These are phyloP conservation scores for Sporothrix phasma DNA, from an alignment of 2,329 filamentous ascomycete species.

Conservation along the genomic window DNA sequence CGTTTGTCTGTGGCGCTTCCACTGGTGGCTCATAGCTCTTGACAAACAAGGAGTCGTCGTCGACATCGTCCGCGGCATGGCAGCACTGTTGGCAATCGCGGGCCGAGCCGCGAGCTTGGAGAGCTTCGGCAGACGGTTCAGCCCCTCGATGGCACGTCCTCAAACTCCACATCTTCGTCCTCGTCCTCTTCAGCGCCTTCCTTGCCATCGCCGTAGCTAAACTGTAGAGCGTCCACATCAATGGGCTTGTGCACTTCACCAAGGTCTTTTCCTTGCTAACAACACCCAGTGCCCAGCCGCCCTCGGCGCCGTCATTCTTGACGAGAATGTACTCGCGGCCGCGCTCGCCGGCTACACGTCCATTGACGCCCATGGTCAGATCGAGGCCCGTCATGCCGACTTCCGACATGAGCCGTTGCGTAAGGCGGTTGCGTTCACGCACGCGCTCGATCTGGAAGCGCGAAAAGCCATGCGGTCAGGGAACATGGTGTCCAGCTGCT, in stretches of 20 bases:
- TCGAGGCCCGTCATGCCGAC: conserved; percentile 79
- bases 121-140: conserved; percentile 75
- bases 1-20: conserved; percentile 24
- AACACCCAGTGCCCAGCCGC: conserved; percentile 91
- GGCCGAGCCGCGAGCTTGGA: conserved; percentile 44
- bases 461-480: conserved; percentile 96
- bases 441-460: conserved; percentile 94
- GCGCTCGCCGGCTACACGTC: conserved; percentile 75
- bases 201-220: conserved; percentile 46
- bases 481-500: conserved; percentile 94
- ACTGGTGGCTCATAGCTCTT: conserved; percentile 23
- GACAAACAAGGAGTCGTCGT: conserved; percentile 50
- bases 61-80: conserved; percentile 27
- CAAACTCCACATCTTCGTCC: conserved; percentile 66
- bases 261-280: conserved; percentile 76
- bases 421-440: conserved; percentile 83
- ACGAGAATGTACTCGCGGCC: conserved; percentile 92
- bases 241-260: conserved; percentile 81
- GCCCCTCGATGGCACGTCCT: conserved; percentile 82
- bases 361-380: conserved; percentile 55
- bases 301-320: conserved; percentile 89
- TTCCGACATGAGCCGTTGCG: conserved; percentile 87
- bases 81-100: conserved; percentile 17
- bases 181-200: conserved; percentile 54
- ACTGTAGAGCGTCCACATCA: conserved; percentile 64